These are phyloP conservation scores for Aspergillus sergii DNA, from an alignment of 2,329 filamentous ascomycete genomes.

Conservation along the genomic window DNA sequence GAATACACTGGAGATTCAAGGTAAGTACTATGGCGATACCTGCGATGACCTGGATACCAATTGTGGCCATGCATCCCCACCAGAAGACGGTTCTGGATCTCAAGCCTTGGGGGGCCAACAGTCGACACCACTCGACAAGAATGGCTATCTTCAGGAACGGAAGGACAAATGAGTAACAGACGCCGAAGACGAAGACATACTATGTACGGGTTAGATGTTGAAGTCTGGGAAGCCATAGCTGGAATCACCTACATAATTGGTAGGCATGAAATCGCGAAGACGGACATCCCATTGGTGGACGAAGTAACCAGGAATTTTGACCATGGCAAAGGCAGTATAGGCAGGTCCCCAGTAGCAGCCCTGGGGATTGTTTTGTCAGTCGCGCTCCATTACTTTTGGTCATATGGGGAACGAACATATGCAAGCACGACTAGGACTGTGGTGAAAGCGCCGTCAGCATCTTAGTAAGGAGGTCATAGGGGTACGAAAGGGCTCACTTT, in stretches of 20 bases:
- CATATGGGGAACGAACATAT: neutral
- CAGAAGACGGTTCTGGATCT: conserved; percentile 34
- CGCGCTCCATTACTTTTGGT: neutral
- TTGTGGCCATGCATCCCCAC: conserved; percentile 35
- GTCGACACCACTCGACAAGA: conserved; percentile 45
- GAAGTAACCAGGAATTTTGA: neutral
- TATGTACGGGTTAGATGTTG: neutral
- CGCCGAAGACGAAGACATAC: conserved; percentile 29
- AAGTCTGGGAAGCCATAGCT: too few relatives aligned
- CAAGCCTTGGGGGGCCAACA: conserved; percentile 34
- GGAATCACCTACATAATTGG: neutral
- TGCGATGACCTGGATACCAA: conserved; percentile 32
- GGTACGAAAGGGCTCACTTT: conserved; percentile 19
- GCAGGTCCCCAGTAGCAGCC: neutral
- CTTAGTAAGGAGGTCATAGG: neutral
- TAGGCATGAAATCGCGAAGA: neutral
- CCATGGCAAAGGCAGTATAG: neutral
- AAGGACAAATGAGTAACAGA: conserved; percentile 39
- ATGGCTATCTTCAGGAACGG: conserved; percentile 46
- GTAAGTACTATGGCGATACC: conserved; percentile 31
- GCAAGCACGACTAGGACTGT: neutral
- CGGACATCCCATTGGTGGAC: neutral
- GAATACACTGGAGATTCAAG: conserved; percentile 38
- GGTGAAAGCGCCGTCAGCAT: neutral
- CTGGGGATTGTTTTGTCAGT: neutral